Percentiles rank a stretch among this genome's conserved stretches.
phyloP scores from a whole-genome alignment of 768 basidiomycete species.

The Tylopilus rubrobrunneus region DNA sequence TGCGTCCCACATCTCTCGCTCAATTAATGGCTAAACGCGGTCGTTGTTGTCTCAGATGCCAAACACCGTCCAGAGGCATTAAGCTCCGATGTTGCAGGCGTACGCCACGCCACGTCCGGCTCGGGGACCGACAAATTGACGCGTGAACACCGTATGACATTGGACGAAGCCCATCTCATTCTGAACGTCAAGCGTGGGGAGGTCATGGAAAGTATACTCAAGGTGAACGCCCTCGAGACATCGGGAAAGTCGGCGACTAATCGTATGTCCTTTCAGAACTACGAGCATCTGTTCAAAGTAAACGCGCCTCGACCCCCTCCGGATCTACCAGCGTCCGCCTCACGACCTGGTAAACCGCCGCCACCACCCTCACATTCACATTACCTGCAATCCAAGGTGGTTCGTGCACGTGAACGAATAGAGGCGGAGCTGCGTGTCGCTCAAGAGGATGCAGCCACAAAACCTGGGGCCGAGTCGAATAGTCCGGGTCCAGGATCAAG shows the following conservation, averaged over 20 bases:
- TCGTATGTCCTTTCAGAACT: conserved; percentile 52
- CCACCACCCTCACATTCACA: conserved; percentile 62
- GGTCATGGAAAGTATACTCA: conserved; percentile 60
- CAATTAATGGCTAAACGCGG: background rate
- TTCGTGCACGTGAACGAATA: conserved; percentile 90
- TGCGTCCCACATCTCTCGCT: conserved; percentile 36
- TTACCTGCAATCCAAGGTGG: conserved; percentile 97
- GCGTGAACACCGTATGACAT: conserved; percentile 83
- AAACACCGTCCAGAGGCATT: conserved; percentile 71
- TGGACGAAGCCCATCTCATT: conserved; percentile 93
- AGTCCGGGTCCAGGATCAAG: conserved; percentile 19
- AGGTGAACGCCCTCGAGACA: conserved; percentile 44
- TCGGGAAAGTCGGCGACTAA: conserved; percentile 3
- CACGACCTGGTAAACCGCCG: conserved; percentile 39
- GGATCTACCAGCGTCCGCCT: conserved; percentile 37
- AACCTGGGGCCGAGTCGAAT: conserved; percentile 18
- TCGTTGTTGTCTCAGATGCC: conserved; percentile 54
- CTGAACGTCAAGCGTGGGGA: conserved; percentile 82
- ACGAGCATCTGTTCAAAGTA: conserved; percentile 88
- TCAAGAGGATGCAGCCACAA: conserved; percentile 22
- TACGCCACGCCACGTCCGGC: conserved; percentile 69
- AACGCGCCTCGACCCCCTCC: conserved; percentile 71
- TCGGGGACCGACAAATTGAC: conserved; percentile 79
- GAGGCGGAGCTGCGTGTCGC: conserved; percentile 67
- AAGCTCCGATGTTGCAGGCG: conserved; percentile 68